These are phyloP conservation scores for Apiospora phragmitis DNA, from an alignment of 2,329 filamentous ascomycete genomes.

Conservation along the genomic window DNA sequence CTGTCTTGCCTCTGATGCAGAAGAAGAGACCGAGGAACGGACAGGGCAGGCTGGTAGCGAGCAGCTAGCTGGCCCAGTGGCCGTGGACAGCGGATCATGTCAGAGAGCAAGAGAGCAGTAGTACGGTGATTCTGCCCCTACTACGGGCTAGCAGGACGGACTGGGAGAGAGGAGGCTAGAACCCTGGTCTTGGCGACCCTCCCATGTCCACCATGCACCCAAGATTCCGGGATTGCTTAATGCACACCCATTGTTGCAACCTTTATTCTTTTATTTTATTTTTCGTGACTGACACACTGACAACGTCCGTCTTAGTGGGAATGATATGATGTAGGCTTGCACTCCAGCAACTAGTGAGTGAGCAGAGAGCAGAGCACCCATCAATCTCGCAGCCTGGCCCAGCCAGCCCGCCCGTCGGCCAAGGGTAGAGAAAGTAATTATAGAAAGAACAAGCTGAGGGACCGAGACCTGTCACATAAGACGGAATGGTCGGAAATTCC, in stretches of 20 bases:
- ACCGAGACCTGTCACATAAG: conserved; percentile 11
- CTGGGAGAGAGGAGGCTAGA: conserved; percentile 26
- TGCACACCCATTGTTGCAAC: conserved; percentile 8
- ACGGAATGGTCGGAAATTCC: conserved; percentile 10
- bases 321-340: conserved; percentile 1
- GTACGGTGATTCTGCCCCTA: background rate
- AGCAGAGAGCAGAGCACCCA: background rate
- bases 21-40: background rate
- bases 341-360: background rate
- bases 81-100: background rate
- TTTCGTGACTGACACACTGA: conserved; percentile 2
- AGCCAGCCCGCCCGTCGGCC: background rate
- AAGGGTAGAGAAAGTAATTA: too few species aligned
- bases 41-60: background rate
- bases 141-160: conserved; percentile 1
- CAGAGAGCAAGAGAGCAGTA: background rate
- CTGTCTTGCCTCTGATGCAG: background rate
- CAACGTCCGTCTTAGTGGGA: background rate
- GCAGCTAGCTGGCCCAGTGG: background rate
- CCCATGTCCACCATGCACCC: conserved; percentile 29
- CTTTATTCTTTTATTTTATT: background rate
- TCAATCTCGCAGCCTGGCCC: background rate
- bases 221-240: conserved; percentile 33
- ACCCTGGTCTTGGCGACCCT: conserved; percentile 30
- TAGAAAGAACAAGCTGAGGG: background rate